Evolutionary conservation across 2,329 filamentous ascomycete genomes (phyloP), one percentile per base, ranked within the genome.

Genomic region (Nemania serpens): DNA sequence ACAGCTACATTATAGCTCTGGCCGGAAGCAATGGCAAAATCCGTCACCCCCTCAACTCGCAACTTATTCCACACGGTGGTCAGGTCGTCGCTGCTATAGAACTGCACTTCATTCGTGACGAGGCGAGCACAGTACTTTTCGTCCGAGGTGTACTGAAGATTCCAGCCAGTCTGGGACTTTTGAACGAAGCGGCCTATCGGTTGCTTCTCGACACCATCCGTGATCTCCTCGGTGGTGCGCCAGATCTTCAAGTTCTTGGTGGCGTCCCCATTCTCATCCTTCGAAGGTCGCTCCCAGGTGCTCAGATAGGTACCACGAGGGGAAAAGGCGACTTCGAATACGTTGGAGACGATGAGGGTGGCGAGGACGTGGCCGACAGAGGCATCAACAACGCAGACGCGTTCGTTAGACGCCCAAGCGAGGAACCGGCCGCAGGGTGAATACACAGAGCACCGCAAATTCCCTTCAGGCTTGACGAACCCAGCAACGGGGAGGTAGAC

Each of bases 191-290:
- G 85, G 66, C 93, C 94, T 47, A 97, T 84, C 33, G 93, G 88
- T 70, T 88, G 82, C 77, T 91, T 90, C 68, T 89, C 85, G 62
- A 78, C 79, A 50, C 78, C 85, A 47, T 84, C 84, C 48, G 86
- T 79, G 12, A 82, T 75, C 9, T 90, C 87, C 73, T 94, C 90
- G 57, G 91, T 79, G 37, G 91, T 93, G 74, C 88, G 88, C 95
- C 95, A 99, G 70, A 99, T 89, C 83, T 97, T 98, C 67, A 99
- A 82, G 75, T 99, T 99, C 85, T 97, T 97, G 69, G 87, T 89
- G 47, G 95, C 93, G 76, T 97, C 92, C 59, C 95, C 95, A 62
- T 91, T 89, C 73, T 94, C 94, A 73, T 98, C 94, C 81, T 98
- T 98, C 68, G 86, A 84, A 9, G 93, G 90, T 37, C 95, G 88